These are phyloP conservation scores for Myriosclerotinia duriaeana DNA, from an alignment of 2,329 filamentous ascomycete species.

Conservation along the genomic window DNA sequence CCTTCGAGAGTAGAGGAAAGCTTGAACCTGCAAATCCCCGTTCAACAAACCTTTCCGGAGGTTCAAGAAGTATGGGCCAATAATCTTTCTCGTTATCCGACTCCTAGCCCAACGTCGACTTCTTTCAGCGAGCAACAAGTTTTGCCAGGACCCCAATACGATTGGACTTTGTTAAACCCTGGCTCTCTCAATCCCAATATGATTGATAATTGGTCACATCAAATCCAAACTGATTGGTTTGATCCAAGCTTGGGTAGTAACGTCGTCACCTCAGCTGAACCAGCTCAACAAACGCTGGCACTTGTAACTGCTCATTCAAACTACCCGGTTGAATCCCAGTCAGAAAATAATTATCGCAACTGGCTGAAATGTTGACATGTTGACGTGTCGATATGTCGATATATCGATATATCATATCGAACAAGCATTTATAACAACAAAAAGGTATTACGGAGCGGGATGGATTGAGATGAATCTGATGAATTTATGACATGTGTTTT, in stretches of 20 bases:
- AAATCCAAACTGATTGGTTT: neutral
- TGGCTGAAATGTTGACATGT: neutral
- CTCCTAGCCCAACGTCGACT: constrained; percentile 12
- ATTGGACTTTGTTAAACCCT: neutral
- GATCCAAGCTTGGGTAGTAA: neutral
- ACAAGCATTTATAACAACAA: neutral
- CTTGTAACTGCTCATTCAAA: neutral
- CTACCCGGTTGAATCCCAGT: neutral
- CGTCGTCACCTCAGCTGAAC: neutral
- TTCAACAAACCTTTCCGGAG: neutral
- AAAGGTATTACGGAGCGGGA: neutral
- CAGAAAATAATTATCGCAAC: neutral
- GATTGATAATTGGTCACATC: constrained; percentile 9
- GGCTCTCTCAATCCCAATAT: neutral
- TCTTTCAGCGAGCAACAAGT: neutral
- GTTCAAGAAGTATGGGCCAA: neutral
- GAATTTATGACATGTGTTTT: neutral
- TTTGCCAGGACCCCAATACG: neutral
- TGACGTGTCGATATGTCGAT: neutral
- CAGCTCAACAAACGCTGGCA: constrained; percentile 16
- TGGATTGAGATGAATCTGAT: neutral
- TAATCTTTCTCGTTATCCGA: neutral
- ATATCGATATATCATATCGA: too few species aligned
- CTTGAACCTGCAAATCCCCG: neutral
- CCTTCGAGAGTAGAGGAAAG: neutral